Conservation (phyloP, 2,329 filamentous ascomycete species). For the Phialophora verrucosa region DNA sequence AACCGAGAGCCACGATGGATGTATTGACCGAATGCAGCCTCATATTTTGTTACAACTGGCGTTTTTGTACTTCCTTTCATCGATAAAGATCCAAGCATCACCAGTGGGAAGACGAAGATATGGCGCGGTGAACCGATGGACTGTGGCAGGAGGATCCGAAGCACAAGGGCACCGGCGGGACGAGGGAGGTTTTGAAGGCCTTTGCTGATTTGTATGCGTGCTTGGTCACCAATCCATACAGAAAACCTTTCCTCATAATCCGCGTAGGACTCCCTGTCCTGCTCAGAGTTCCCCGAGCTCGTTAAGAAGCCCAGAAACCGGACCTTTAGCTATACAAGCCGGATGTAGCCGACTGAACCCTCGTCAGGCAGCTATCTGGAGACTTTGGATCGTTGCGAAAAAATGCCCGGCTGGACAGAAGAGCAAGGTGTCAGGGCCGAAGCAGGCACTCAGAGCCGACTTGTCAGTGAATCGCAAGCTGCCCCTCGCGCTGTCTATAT, state of each 20-base stretch:
- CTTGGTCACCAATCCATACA: slow-evolving; percentile 27
- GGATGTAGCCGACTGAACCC: neutral
- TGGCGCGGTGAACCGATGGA: neutral
- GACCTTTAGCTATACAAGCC: neutral
- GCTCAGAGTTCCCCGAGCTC: neutral
- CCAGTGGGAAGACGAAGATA: slow-evolving; percentile 10
- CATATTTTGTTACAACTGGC: slow-evolving; percentile 21
- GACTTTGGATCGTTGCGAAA: neutral
- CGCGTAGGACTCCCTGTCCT: neutral
- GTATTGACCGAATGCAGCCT: slow-evolving; percentile 16
- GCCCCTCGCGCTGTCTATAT: neutral
- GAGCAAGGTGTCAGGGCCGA: neutral
- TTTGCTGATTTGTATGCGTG: slow-evolving; percentile 25
- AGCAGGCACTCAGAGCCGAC: neutral
- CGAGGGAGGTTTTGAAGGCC: slow-evolving; percentile 24
- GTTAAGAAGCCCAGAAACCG: neutral
- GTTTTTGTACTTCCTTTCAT: slow-evolving; percentile 22
- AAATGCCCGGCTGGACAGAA: neutral
- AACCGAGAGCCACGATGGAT: slow-evolving; percentile 21
- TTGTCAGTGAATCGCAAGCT: neutral
- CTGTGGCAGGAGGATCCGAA: neutral
- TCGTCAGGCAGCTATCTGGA: neutral
- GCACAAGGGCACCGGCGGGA: slow-evolving; percentile 2
- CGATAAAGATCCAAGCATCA: slow-evolving; percentile 18
- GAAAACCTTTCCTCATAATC: slow-evolving; percentile 21